Evolutionary conservation across 257 asterid species (phyloP), one percentile per base, ranked within the genome.

Genomic region (Lavandula angustifolia): DNA sequence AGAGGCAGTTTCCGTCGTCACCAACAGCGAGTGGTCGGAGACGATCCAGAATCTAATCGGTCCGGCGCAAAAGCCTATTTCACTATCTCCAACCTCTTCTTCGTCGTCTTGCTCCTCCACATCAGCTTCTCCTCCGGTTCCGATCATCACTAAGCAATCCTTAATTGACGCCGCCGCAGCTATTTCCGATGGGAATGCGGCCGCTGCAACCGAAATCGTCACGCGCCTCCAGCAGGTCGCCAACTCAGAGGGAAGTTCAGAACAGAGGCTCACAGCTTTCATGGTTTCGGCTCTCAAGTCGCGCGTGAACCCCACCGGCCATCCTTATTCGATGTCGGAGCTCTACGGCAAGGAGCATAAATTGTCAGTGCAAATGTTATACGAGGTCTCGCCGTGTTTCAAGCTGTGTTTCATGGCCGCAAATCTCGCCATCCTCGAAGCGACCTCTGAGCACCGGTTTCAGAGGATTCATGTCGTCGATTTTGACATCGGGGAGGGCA

Each of bases 401-500:
- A 88, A 91, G 78, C 89, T 91, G 4, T 92, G 94, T 9, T 87
- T 91, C 85, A 88, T 86, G 96, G 96, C 98, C 1, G 96, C 94
- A 7, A 91, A 91, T 77, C 80, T 84, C 7, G 91, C 89, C 7
- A 91, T 91, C 52, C 82, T 87, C 29, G 88, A 91, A 53, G 91
- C 95, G 0, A 67, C 79, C 1, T 66, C 81, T 3, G 84, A 87
- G 58, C 68, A 67, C 48, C 69, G 56, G 1, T 41, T 73, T 17
- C 60, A 52, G 7, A 87, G 79, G 75, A 81, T 91, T 4, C 96
- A 91, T 40, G 95, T 91, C 35, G 49, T 91, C 48, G 98, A 91
- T 81, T 87, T 87, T 9, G 96, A 86, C 44, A 80, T 91, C 54
- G 97, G 95, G 7, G 85, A 82, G 67, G 98, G 96, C 37, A 79